These are phyloP conservation scores for Pestalotiopsis sp. DNA, from an alignment of 2,329 filamentous ascomycete genomes.

Conservation along the genomic window DNA sequence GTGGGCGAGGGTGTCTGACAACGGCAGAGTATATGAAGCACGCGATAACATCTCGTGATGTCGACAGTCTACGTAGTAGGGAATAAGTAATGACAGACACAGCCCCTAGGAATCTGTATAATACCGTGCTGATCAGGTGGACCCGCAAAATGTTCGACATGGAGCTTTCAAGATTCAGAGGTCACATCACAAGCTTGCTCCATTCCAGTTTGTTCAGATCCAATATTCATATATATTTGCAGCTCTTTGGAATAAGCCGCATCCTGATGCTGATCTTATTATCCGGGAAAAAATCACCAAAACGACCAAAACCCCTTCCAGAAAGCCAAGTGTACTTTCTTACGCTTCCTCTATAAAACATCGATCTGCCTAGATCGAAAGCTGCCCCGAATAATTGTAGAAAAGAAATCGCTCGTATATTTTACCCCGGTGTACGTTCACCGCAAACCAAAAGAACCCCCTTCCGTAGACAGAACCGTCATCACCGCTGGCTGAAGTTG, in stretches of 20 bases:
- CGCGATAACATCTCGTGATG: no score
- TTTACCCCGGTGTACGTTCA: not conserved
- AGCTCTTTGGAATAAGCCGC: not conserved
- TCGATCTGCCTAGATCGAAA: not conserved
- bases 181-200: no score
- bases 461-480: not conserved
- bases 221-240: not conserved
- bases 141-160: not conserved
- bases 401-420: not conserved
- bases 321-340: not conserved
- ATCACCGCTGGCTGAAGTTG: constrained; percentile 7
- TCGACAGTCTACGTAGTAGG: no score
- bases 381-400: not conserved
- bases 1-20: not conserved
- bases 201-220: no score
- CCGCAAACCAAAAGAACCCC: not conserved
- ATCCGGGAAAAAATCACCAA: not conserved
- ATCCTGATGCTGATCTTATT: constrained; percentile 1
- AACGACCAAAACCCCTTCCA: not conserved
- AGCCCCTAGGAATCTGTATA: not conserved
- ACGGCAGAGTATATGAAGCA: not conserved
- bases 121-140: not conserved
- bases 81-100: not conserved
- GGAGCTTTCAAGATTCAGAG: not conserved
- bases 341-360: not conserved